Conservation (phyloP, 495 filamentous ascomycete genomes). For the Talaromyces adpressus region DNA sequence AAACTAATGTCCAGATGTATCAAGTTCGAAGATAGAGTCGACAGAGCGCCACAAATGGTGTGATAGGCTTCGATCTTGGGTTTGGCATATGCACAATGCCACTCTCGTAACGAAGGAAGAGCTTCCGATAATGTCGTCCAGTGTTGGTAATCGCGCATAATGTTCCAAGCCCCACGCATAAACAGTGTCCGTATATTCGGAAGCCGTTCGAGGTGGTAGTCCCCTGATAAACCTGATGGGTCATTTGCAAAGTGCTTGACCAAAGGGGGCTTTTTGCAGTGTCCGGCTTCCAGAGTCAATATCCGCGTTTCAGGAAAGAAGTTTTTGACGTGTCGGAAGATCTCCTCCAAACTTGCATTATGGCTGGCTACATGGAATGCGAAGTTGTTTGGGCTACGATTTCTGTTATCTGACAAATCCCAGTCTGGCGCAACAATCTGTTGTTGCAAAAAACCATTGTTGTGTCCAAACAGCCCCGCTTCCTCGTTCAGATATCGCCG, state of each 20-base stretch:
- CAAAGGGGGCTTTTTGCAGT: conserved; percentile 61
- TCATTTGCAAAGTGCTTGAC: conserved; percentile 45
- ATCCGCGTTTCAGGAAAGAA: conserved; percentile 54
- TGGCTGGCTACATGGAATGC: conserved; percentile 41
- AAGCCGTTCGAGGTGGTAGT: conserved; percentile 30
- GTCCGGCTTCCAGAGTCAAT: conserved; percentile 69
- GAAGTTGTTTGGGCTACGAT: conserved; percentile 28
- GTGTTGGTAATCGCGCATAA: conserved; percentile 59
- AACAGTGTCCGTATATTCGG: conserved; percentile 53
- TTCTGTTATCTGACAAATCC: conserved; percentile 26
- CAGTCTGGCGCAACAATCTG: conserved; percentile 18
- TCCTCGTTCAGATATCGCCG: conserved; percentile 25
- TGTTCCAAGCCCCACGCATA: conserved; percentile 69
- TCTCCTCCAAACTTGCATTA: conserved; percentile 61
- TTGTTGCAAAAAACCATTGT: conserved; percentile 20
- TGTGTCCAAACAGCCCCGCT: conserved; percentile 26
- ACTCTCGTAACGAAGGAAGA: conserved; percentile 59
- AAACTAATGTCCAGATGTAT: conserved; percentile 57
- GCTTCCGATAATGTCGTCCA: conserved; percentile 52
- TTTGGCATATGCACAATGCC: conserved; percentile 65
- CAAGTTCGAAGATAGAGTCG: conserved; percentile 43
- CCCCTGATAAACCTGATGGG: conserved; percentile 16
- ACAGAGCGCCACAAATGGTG: conserved; percentile 53
- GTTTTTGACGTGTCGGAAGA: conserved; percentile 51
- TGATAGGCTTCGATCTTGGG: conserved; percentile 61